These are phyloP conservation scores for Cyclospora cayetanensis DNA, from an alignment of 169 alveolate genomes.

Conservation along the genomic window DNA sequence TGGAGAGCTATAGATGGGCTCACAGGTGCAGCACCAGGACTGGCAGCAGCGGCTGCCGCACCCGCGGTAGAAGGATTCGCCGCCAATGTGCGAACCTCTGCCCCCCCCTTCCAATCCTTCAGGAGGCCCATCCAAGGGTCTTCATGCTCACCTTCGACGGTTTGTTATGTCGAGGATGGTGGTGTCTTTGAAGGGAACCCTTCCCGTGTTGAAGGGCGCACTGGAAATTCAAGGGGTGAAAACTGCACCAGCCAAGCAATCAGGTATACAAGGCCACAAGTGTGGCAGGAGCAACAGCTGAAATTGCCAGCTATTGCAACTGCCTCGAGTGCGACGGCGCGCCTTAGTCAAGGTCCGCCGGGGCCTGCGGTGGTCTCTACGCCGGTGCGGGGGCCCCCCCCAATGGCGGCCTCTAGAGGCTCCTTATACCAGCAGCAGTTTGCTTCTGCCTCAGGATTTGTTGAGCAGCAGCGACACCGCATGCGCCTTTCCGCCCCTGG, in stretches of 20 bases:
- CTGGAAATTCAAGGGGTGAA: slow-evolving; percentile 12
- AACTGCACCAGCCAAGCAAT: slow-evolving; percentile 10
- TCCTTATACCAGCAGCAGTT: neutral
- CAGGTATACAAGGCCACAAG: slow-evolving; percentile 18
- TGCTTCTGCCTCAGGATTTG: neutral
- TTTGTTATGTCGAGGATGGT: no score
- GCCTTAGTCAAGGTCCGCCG: slow-evolving; percentile 45
- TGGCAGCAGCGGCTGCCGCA: neutral
- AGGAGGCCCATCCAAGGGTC: neutral
- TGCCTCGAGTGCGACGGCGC: neutral
- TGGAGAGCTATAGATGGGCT: slow-evolving; percentile 12
- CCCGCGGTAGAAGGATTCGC: slow-evolving; percentile 14
- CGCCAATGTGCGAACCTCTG: neutral
- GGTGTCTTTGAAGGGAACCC: neutral
- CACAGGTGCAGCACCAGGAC: neutral
- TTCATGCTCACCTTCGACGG: neutral
- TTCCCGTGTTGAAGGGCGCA: neutral
- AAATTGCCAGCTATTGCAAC: neutral
- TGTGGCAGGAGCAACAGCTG: slow-evolving; percentile 45
- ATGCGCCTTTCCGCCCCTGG: neutral
- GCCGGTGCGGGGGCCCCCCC: slow-evolving; percentile 1
- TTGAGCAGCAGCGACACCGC: slow-evolving; percentile 61
- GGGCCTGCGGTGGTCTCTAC: slow-evolving; percentile 18
- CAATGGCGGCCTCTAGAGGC: neutral
- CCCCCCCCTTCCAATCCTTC: neutral